Percentiles rank a stretch among this genome's conserved stretches.
Evolutionary conservation across 1,139 yeast genomes (phyloP).

Genomic region (Scheffersomyces quercinus): DNA sequence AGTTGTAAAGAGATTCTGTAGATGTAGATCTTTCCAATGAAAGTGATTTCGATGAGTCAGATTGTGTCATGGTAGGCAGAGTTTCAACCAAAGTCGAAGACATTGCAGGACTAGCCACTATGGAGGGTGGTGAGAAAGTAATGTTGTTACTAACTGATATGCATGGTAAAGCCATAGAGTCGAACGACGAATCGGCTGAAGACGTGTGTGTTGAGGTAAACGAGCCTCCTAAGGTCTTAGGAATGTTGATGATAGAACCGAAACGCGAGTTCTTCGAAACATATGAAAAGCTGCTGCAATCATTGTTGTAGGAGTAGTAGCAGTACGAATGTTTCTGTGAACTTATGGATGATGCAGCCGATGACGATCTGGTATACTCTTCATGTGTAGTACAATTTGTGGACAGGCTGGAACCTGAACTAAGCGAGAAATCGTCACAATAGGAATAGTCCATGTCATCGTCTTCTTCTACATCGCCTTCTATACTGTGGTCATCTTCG

Average conservation of each 20-base stretch:
- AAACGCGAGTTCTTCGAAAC: neutral
- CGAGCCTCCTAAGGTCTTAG: neutral
- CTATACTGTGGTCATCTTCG: neutral
- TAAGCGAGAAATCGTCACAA: neutral
- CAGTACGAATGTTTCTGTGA: neutral
- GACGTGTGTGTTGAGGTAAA: slow-evolving; percentile 1
- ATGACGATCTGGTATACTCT: slow-evolving; percentile 1
- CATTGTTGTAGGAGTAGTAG: neutral
- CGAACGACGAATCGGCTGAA: neutral
- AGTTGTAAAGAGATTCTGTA: slow-evolving; percentile 4
- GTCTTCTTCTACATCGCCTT: slow-evolving; percentile 3
- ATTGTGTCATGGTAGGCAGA: neutral
- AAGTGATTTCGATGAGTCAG: neutral
- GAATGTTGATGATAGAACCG: neutral
- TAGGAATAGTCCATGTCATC: slow-evolving; percentile 1
- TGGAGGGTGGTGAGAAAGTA: neutral
- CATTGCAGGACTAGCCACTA: neutral
- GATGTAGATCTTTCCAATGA: slow-evolving; percentile 2
- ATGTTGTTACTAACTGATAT: neutral
- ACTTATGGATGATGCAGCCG: slow-evolving; percentile 1
- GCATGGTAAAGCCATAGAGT: neutral
- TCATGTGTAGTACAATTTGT: neutral
- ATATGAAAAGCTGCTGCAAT: neutral
- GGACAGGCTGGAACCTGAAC: neutral
- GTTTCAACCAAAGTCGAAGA: neutral